Evolutionary conservation across 2,329 filamentous ascomycete species (phyloP).

Genomic region (Blastomyces emzantsi): DNA sequence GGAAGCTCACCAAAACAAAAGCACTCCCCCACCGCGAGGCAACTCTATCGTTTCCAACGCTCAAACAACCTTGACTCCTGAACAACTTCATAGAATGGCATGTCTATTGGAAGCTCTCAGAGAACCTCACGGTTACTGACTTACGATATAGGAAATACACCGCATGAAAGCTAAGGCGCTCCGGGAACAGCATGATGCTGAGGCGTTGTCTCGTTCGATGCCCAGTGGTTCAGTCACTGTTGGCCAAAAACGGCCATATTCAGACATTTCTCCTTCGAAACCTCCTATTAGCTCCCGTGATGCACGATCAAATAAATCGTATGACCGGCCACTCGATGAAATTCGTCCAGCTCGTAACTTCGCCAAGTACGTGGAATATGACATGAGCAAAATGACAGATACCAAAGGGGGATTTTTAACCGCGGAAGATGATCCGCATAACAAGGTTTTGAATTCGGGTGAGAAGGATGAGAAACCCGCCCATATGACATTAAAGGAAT

Average conservation of each 20-base stretch:
- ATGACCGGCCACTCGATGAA: conserved; percentile 36
- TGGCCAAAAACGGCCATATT: conserved; percentile 65
- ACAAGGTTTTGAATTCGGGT: conserved; percentile 59
- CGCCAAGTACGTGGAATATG: conserved; percentile 91
- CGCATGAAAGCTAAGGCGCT: conserved; percentile 82
- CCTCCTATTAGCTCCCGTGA: conserved; percentile 57
- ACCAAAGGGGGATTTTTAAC: conserved; percentile 93
- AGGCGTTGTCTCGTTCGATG: conserved; percentile 38
- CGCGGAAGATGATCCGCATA: conserved; percentile 84
- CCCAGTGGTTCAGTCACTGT: conserved; percentile 40
- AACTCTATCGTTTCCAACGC: conserved; percentile 18
- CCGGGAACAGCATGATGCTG: conserved; percentile 62
- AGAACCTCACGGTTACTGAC: not conserved
- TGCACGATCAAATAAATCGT: conserved; percentile 42
- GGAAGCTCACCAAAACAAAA: not conserved
- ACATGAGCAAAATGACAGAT: conserved; percentile 96
- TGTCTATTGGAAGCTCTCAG: conserved; percentile 7
- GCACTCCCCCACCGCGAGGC: not conserved
- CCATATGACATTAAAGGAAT: conserved; percentile 83
- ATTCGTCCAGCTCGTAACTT: conserved; percentile 80
- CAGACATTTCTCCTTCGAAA: conserved; percentile 46
- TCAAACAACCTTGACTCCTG: conserved; percentile 47
- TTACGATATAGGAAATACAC: conserved; percentile 62
- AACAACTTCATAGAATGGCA: conserved; percentile 52
- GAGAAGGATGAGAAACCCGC: conserved; percentile 59